phyloP scores from a whole-genome alignment of 208 protist genomes.

The Balamuthia mandrillaris region DNA sequence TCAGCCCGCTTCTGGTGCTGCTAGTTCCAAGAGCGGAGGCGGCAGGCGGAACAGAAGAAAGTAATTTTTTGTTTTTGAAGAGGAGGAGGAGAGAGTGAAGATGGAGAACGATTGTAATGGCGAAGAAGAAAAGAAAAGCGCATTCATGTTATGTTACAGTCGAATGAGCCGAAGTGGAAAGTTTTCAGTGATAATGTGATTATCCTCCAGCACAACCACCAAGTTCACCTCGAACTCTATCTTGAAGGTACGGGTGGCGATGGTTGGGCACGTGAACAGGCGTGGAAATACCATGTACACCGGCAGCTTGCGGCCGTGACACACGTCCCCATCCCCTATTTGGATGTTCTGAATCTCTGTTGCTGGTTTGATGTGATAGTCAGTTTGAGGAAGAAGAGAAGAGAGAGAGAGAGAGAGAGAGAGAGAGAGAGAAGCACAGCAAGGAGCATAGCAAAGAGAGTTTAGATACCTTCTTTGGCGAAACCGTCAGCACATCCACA shows the following conservation, averaged over 20 bases:
- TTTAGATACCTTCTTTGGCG: neutral
- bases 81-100: too few species aligned
- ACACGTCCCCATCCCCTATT: neutral
- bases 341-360: neutral
- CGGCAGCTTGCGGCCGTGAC: neutral
- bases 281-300: neutral
- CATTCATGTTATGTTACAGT: too few species aligned
- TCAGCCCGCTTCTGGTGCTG: too few species aligned
- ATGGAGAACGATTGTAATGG: too few species aligned
- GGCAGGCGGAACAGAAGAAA: too few species aligned
- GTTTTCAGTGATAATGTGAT: conserved; percentile 78
- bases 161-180: conserved; percentile 78
- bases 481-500: neutral
- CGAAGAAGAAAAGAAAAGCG: too few species aligned
- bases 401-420: neutral
- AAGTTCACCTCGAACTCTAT: conserved; percentile 73
- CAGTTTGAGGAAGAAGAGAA: neutral
- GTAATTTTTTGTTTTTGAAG: too few species aligned
- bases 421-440: neutral
- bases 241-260: neutral
- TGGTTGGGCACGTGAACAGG: neutral
- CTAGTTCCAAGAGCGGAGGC: too few species aligned
- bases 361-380: neutral
- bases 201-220: conserved; percentile 73
- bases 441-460: too few species aligned